Evolutionary conservation across 768 basidiomycete species (phyloP).

Genomic region (Xerocomellus dryophilus): DNA sequence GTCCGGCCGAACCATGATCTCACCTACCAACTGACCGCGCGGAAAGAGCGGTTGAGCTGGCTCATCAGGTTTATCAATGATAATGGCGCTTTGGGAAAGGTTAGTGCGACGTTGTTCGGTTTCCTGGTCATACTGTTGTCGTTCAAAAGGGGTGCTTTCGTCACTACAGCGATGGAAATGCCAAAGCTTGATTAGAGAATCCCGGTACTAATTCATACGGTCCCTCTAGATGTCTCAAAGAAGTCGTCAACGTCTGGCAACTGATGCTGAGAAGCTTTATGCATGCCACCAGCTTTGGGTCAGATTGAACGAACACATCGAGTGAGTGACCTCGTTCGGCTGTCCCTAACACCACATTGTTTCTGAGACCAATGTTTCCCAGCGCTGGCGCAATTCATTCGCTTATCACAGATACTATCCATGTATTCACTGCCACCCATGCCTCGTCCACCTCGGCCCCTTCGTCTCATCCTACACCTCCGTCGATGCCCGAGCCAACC

Average conservation of each 20-base stretch:
- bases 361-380: constrained; percentile 3
- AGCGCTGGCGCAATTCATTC: constrained; percentile 58
- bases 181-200: background rate
- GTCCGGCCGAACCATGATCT: constrained; percentile 78
- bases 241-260: constrained; percentile 69
- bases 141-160: background rate
- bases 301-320: constrained; percentile 63
- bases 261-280: constrained; percentile 84
- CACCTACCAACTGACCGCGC: constrained; percentile 67
- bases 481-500: constrained; percentile 42
- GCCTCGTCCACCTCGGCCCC: constrained; percentile 10
- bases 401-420: constrained; percentile 68
- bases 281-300: constrained; percentile 81
- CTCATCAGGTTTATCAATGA: constrained; percentile 89
- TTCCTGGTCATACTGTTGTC: background rate
- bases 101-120: constrained; percentile 25
- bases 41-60: constrained; percentile 75
- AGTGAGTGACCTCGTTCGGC: constrained; percentile 39
- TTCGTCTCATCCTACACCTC: constrained; percentile 10
- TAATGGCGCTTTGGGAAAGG: constrained; percentile 77
- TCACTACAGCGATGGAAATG: background rate
- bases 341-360: background rate
- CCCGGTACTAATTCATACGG: constrained; percentile 1
- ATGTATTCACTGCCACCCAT: constrained; percentile 56
- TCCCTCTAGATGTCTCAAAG: constrained; percentile 70